Percentiles rank a stretch among this genome's conserved stretches.
Conservation (phyloP, 1,284 basidiomycete species). For the Lentinula novae-zelandiae region DNA sequence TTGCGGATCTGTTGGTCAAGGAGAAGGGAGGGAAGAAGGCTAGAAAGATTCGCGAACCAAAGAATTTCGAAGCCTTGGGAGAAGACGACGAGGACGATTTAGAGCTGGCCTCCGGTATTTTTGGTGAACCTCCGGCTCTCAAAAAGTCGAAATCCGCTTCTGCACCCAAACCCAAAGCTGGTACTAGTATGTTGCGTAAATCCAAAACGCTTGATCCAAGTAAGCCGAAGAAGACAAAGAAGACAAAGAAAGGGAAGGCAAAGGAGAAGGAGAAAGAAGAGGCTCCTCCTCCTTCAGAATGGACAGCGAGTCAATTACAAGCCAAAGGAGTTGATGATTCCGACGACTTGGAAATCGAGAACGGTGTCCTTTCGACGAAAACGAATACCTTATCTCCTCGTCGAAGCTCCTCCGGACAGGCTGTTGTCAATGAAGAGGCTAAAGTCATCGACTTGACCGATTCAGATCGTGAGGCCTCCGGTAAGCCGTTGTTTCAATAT, state of each 20-base stretch:
- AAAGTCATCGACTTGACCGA: conserved; percentile 11
- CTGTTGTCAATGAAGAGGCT: conserved; percentile 1
- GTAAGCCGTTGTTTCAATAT: not conserved
- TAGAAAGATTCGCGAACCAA: conserved; percentile 32
- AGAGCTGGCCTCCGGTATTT: conserved; percentile 57
- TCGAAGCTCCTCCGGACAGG: not conserved
- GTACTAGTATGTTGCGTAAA: conserved; percentile 27
- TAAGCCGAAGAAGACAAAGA: conserved; percentile 22
- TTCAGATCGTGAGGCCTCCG: not conserved
- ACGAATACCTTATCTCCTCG: not conserved
- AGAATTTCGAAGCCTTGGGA: conserved; percentile 36
- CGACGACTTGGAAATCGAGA: conserved; percentile 52
- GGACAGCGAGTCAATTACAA: conserved; percentile 36
- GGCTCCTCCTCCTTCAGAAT: conserved; percentile 13
- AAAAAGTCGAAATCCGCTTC: conserved; percentile 41
- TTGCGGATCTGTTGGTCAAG: conserved; percentile 56
- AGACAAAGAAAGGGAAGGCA: conserved; percentile 15
- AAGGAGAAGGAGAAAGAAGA: conserved; percentile 28
- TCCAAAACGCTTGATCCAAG: conserved; percentile 29
- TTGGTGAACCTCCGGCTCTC: conserved; percentile 34
- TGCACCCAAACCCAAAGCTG: conserved; percentile 27
- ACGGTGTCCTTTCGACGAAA: conserved; percentile 17
- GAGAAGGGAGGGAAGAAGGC: conserved; percentile 38
- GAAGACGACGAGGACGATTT: conserved; percentile 58
- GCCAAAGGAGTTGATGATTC: conserved; percentile 47